A percentile compares a stretch with the other conserved stretches of the same genome.
These are phyloP conservation scores for Logfia minima DNA, from an alignment of 129 eudicot genomes.

Conservation along the genomic window DNA sequence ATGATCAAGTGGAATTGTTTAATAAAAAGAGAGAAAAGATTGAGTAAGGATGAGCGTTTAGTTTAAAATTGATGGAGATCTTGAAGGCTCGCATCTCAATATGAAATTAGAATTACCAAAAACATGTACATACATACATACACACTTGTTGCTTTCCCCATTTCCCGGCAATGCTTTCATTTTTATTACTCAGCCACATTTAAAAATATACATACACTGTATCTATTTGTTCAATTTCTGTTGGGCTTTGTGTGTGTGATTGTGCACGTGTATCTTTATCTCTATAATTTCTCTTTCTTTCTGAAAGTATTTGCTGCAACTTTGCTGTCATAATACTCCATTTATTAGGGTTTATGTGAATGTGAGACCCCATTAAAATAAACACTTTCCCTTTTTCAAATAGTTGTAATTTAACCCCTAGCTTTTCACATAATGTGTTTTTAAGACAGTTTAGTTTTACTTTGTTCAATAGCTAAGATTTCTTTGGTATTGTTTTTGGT, in stretches of 20 bases:
- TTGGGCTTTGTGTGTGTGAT: constrained; percentile 5
- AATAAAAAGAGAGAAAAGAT: constrained; percentile 52
- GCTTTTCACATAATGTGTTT: not conserved
- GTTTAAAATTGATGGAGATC: constrained; percentile 26
- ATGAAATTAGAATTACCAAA: not conserved
- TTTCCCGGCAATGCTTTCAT: constrained; percentile 69
- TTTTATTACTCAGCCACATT: constrained; percentile 53
- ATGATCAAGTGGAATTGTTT: constrained; percentile 18
- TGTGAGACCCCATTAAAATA: constrained; percentile 17
- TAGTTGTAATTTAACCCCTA: constrained; percentile 5
- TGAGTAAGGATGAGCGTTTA: constrained; percentile 51
- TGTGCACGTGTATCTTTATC: constrained; percentile 17
- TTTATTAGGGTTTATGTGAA: constrained; percentile 31
- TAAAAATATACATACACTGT: constrained; percentile 34
- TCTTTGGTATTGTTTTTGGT: no score
- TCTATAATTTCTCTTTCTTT: constrained; percentile 9
- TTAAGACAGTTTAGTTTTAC: not conserved
- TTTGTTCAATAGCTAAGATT: no score
- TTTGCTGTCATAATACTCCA: constrained; percentile 5
- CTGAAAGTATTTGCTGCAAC: constrained; percentile 22
- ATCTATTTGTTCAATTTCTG: constrained; percentile 20
- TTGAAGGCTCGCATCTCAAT: constrained; percentile 63
- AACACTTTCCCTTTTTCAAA: constrained; percentile 10
- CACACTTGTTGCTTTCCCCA: constrained; percentile 41
- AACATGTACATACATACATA: no score